Base-by-base conservation (phyloP, 164 flowering plant species). In the Liquidambar formosana region DNA sequence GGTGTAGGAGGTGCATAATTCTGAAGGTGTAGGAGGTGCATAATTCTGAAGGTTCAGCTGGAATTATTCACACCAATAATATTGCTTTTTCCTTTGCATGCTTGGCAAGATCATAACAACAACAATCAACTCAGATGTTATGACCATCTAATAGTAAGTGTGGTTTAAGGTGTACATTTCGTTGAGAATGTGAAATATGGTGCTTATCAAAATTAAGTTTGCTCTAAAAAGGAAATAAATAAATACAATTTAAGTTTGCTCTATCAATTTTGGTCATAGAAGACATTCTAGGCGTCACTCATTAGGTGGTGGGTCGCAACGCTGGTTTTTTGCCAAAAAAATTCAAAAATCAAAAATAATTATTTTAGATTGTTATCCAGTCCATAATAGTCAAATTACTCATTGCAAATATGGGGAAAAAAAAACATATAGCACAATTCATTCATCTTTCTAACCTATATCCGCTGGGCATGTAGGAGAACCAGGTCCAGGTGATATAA, bases 401-500 rank as follows among this genome's bases (percentile, higher is more conserved):
- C 41, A 33, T 33, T 60, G 22, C 44, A 33, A 23, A 10, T 16
- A 41, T 28, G 22, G 18, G 13, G 19, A 5, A 33, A 60, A 64
- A 3, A n/a, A 51, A 26, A 63, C 21, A 10, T 13, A 21, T 53
- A 44, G 10, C 28, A 22, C 11, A 46, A 23, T 14, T n/a, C 21
- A 57, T 46, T 46, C 22, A 52, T 53, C 53, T 14, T 22, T 56
- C 81, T 73, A 46, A 96, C 99, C 99, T 85, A 96, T 92, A 80
- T 96, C 99, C 19, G 76, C 79, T 15, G 92, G 78, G 73, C 95
- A 88, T 61, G 84, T 68, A 21, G 99, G 99, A 72, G 99, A 84
- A 63, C 99, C 99, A 81, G 99, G 99, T 67, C 99, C 99, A 61
- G 99, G 99, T 58, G 99, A 96, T 81, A 96, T 89, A 67, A 95